Conservation (phyloP, 305 asterid species). For the Andrographis paniculata region DNA sequence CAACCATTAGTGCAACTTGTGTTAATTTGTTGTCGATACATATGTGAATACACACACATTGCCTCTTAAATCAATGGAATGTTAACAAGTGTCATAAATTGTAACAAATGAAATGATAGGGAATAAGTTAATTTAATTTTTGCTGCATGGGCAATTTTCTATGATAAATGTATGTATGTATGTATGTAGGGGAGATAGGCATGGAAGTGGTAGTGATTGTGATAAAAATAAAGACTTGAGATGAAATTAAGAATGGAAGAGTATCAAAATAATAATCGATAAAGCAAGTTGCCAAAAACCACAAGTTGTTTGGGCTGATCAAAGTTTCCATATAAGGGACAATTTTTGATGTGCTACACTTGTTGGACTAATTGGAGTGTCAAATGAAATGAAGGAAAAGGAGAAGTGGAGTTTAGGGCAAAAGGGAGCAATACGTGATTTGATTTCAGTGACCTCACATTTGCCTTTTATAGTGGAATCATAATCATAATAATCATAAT, state of each 20-base stretch:
- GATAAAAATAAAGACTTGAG: not conserved
- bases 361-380: constrained; percentile 12
- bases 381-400: constrained; percentile 2
- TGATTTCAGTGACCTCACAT: not conserved
- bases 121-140: no score
- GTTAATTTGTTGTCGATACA: constrained; percentile 9
- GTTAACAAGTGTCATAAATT: not conserved
- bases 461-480: constrained; percentile 7
- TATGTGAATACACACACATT: no score
- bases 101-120: no score
- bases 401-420: not conserved
- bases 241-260: no score
- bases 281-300: constrained; percentile 13
- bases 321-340: constrained; percentile 11
- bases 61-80: no score
- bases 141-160: not conserved
- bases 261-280: not conserved
- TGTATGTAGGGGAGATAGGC: no score
- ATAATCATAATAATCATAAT: not conserved
- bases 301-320: constrained; percentile 8
- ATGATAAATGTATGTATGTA: constrained; percentile 1
- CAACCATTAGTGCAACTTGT: constrained; percentile 24
- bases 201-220: not conserved
- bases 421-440: not conserved
- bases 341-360: constrained; percentile 9